These are phyloP conservation scores for Phytophthora brassicae DNA, from an alignment of 352 stramenopile genomes.

Conservation along the genomic window DNA sequence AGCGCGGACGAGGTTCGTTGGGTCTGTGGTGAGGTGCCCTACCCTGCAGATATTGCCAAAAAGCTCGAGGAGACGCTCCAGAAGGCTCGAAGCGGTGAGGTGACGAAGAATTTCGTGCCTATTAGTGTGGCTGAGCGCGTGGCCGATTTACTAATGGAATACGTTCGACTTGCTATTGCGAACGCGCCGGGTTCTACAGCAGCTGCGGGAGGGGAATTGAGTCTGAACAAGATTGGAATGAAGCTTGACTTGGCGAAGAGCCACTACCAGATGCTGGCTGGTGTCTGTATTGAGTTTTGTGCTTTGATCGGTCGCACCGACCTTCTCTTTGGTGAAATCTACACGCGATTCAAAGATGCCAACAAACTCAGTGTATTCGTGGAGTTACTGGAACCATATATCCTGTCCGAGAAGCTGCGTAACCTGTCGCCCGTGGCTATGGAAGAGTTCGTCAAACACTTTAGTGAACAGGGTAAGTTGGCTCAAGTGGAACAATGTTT, in stretches of 20 bases:
- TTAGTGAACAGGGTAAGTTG: constrained; percentile 84
- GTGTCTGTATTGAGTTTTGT: constrained; percentile 96
- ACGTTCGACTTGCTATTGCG: constrained; percentile 85
- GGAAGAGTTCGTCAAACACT: constrained; percentile 93
- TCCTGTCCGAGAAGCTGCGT: constrained; percentile 92
- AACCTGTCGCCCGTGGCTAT: constrained; percentile 92
- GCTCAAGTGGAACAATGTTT: constrained; percentile 92
- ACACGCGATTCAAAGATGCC: constrained; percentile 80
- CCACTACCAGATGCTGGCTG: constrained; percentile 96
- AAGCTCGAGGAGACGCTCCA: constrained; percentile 86
- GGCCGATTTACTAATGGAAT: constrained; percentile 89
- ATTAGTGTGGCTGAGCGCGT: constrained; percentile 90
- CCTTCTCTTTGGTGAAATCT: constrained; percentile 88
- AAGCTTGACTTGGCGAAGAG: constrained; percentile 91
- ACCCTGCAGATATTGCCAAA: constrained; percentile 75
- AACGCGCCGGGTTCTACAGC: constrained; percentile 60
- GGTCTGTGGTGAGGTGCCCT: constrained; percentile 80
- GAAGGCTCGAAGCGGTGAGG: constrained; percentile 75
- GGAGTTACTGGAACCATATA: constrained; percentile 93
- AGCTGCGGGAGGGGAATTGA: constrained; percentile 37
- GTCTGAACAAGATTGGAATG: constrained; percentile 62
- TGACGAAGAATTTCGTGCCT: constrained; percentile 88
- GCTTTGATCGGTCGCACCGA: constrained; percentile 86
- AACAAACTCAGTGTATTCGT: constrained; percentile 90
- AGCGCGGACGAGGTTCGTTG: constrained; percentile 84